Evolutionary conservation across 345 rosid genomes (phyloP).

Genomic region (Syzygium grande): DNA sequence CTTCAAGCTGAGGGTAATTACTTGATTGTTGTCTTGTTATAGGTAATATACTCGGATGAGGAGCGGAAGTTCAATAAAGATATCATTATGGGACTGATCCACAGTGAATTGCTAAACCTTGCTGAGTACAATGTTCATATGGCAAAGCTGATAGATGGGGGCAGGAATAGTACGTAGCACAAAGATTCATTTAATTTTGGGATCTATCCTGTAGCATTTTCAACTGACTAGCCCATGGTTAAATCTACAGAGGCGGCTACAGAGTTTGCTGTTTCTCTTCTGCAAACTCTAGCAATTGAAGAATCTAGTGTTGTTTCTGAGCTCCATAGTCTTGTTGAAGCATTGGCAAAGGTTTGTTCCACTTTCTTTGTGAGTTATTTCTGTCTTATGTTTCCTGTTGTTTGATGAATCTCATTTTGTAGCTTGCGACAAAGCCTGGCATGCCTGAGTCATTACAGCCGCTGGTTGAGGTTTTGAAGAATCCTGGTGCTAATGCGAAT

Average conservation of each 20-base stretch:
- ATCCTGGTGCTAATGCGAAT: constrained; percentile 44
- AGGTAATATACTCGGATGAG: constrained; percentile 95
- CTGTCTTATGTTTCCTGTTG: background rate
- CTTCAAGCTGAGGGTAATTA: background rate
- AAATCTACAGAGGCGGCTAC: constrained; percentile 71
- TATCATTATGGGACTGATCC: constrained; percentile 77
- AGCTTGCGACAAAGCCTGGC: constrained; percentile 88
- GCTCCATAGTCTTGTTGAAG: constrained; percentile 90
- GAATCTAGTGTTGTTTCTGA: constrained; percentile 91
- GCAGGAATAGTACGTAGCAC: constrained; percentile 71
- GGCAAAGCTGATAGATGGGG: constrained; percentile 94
- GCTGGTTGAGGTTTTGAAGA: constrained; percentile 68
- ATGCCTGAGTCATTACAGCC: constrained; percentile 73
- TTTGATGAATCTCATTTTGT: constrained; percentile 12
- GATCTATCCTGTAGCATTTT: background rate
- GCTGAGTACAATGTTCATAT: constrained; percentile 93
- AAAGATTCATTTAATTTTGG: background rate
- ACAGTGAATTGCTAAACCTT: constrained; percentile 76
- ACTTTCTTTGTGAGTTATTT: background rate
- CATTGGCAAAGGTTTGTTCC: constrained; percentile 62
- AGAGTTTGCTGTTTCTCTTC: constrained; percentile 75
- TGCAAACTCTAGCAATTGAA: constrained; percentile 71
- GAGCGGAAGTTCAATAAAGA: constrained; percentile 92
- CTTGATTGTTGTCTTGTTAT: constrained; percentile 3
- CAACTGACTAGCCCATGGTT: constrained; percentile 1